A percentile compares a stretch with the other conserved stretches of the same genome.
These are phyloP conservation scores for Penicillium silybi DNA, from an alignment of 495 filamentous ascomycete species.

Conservation along the genomic window DNA sequence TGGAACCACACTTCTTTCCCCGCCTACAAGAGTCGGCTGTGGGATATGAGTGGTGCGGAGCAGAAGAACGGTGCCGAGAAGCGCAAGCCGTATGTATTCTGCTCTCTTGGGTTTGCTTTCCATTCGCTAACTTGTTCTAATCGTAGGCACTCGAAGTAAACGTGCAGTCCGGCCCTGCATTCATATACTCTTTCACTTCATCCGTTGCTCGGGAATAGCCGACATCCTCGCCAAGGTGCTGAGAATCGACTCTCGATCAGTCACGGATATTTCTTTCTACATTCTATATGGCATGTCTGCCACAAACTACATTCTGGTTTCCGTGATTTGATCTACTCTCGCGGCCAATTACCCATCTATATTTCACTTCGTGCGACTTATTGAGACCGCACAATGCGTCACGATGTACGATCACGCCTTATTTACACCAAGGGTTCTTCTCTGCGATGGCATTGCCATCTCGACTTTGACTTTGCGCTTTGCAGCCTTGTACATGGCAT, in stretches of 20 bases:
- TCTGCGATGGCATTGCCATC: background rate
- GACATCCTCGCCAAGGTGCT: background rate
- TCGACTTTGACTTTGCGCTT: background rate
- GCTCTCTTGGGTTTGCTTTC: background rate
- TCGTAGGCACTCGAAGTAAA: slow-evolving; percentile 6
- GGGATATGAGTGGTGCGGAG: slow-evolving; percentile 40
- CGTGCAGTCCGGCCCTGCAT: background rate
- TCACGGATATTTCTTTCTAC: background rate
- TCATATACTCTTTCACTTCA: background rate
- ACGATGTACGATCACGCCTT: slow-evolving; percentile 14
- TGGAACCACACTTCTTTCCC: slow-evolving; percentile 67
- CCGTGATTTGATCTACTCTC: background rate
- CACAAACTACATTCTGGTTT: background rate
- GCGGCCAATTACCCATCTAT: background rate
- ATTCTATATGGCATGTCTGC: background rate
- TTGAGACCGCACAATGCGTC: background rate
- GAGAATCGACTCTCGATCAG: background rate
- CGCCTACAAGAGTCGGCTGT: slow-evolving; percentile 56
- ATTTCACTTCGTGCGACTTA: background rate
- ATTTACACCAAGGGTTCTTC: slow-evolving; percentile 5
- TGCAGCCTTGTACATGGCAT: background rate
- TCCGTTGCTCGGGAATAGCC: background rate
- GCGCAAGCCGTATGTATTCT: slow-evolving; percentile 31
- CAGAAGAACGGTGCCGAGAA: slow-evolving; percentile 26
- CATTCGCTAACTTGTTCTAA: background rate